phyloP scores from a whole-genome alignment of 2,329 filamentous ascomycete genomes.

The Penicillium sp. region DNA sequence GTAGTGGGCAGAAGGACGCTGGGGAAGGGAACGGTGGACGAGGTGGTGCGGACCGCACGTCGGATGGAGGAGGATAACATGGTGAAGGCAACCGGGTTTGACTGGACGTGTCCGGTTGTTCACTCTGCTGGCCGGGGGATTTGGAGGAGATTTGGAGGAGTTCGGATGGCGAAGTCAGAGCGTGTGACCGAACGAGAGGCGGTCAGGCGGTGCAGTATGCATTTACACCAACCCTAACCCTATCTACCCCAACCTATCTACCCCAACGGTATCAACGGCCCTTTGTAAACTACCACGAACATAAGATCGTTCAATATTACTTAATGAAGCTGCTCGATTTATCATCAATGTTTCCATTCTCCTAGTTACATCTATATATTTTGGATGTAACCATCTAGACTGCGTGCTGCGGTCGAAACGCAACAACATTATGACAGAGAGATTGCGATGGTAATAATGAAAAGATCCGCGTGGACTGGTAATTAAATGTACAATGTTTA shows the following conservation, averaged over 20 bases:
- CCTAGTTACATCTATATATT: background rate
- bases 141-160: background rate
- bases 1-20: slow-evolving; percentile 30
- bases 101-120: background rate
- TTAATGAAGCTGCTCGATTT: background rate
- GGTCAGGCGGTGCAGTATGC: slow-evolving; percentile 20
- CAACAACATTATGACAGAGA: background rate
- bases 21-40: slow-evolving; percentile 24
- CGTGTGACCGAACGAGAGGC: slow-evolving; percentile 13
- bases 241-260: too few relatives aligned
- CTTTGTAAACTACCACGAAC: too few relatives aligned
- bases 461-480: slow-evolving; percentile 8
- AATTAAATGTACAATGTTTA: slow-evolving; percentile 15
- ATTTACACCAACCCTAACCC: background rate
- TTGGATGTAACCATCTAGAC: background rate
- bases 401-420: background rate
- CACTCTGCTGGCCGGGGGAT: background rate
- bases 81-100: slow-evolving; percentile 15
- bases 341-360: background rate
- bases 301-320: too few relatives aligned
- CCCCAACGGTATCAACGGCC: too few relatives aligned
- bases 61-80: slow-evolving; percentile 47
- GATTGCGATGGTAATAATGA: background rate
- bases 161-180: slow-evolving; percentile 8
- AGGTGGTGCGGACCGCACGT: slow-evolving; percentile 38